phyloP scores from a whole-genome alignment of 2,329 filamentous ascomycete genomes.

The Septoria linicola region DNA sequence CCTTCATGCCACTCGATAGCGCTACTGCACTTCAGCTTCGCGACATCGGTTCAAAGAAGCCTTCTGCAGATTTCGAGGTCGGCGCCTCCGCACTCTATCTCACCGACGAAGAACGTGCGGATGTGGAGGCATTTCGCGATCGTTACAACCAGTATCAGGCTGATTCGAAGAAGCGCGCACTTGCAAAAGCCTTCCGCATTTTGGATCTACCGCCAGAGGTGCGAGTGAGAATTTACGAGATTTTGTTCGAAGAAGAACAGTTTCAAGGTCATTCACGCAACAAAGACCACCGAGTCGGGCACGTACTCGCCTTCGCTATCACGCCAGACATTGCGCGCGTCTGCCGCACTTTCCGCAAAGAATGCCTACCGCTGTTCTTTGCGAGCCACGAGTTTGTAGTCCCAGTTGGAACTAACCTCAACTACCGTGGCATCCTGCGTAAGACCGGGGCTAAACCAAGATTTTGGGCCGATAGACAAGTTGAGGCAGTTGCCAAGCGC shows the following conservation, averaged over 20 bases:
- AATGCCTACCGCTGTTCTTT: not conserved
- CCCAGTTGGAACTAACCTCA: not conserved
- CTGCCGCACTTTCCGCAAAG: not conserved
- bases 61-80: no score
- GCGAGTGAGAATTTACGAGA: not conserved
- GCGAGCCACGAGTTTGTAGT: not conserved
- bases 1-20: no score
- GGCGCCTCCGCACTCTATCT: no score
- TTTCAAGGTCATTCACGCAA: not conserved
- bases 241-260: not conserved
- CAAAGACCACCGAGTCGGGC: not conserved
- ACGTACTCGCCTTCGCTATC: not conserved
- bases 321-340: not conserved
- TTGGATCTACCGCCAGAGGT: not conserved
- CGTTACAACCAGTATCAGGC: not conserved
- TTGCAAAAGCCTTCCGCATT: not conserved
- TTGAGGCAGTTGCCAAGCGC: not conserved
- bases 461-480: not conserved
- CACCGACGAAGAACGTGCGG: not conserved
- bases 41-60: no score
- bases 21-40: no score
- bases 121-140: not conserved
- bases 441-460: not conserved
- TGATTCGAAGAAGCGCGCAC: not conserved
- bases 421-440: not conserved